Evolutionary conservation across 2,329 filamentous ascomycete species (phyloP).

Genomic region (Cladosporium phlei): DNA sequence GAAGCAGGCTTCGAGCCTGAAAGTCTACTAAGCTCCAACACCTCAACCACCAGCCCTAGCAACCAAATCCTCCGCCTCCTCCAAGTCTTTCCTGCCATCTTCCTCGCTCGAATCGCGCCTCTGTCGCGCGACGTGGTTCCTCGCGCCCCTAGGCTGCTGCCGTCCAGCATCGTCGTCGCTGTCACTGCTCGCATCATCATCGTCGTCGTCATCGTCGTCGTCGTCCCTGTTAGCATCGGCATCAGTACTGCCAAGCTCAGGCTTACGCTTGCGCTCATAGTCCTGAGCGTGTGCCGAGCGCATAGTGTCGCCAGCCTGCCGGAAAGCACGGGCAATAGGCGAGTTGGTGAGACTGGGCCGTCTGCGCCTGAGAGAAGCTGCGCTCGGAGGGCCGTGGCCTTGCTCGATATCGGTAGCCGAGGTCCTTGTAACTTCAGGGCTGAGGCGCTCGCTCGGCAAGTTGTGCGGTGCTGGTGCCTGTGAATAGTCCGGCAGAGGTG

Average conservation of each 20-base stretch:
- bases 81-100: not conserved
- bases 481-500: too few species aligned
- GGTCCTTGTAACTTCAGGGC: constrained; percentile 3
- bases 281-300: constrained; percentile 84
- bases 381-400: constrained; percentile 13
- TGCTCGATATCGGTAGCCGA: constrained; percentile 24
- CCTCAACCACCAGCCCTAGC: not conserved
- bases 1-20: not conserved
- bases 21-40: too few species aligned
- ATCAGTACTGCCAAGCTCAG: constrained; percentile 37
- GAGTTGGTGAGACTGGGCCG: constrained; percentile 24
- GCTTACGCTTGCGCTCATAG: constrained; percentile 73
- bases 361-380: constrained; percentile 14
- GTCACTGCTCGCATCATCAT: constrained; percentile 20
- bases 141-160: not conserved
- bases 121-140: not conserved
- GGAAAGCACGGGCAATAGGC: constrained; percentile 40
- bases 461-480: not conserved
- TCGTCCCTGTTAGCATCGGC: constrained; percentile 14
- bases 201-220: constrained; percentile 31
- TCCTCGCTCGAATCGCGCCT: constrained; percentile 1
- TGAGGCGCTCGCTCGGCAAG: constrained; percentile 16
- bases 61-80: constrained; percentile 7
- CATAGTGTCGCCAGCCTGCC: constrained; percentile 63
- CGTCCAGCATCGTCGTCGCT: constrained; percentile 3